A percentile compares a stretch with the other conserved stretches of the same genome.
Evolutionary conservation across 2,329 filamentous ascomycete genomes (phyloP).

Genomic region (Fusarium sp.): DNA sequence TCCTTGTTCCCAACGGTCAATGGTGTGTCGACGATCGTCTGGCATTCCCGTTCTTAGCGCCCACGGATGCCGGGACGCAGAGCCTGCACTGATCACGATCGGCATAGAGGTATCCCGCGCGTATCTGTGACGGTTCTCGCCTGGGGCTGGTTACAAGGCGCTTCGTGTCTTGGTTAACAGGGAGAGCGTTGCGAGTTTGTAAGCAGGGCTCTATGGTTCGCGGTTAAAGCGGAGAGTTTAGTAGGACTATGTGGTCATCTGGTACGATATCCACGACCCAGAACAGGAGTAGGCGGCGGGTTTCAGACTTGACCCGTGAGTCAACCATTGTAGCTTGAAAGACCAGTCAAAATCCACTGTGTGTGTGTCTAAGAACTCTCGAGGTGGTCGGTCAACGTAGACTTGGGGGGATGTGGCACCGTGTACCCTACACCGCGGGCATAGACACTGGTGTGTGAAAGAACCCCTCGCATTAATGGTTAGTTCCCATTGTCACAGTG

Average conservation of each 20-base stretch:
- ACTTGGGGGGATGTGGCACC: not conserved
- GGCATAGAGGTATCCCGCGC: not conserved
- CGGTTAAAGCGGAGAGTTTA: not conserved
- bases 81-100: conserved; percentile 5
- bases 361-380: not conserved
- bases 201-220: not conserved
- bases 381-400: not conserved
- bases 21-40: conserved; percentile 30
- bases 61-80: not conserved
- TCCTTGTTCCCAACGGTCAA: conserved; percentile 24
- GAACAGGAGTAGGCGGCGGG: not conserved
- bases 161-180: not conserved
- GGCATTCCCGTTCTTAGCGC: conserved; percentile 11
- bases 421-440: not conserved
- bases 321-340: not conserved
- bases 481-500: not conserved
- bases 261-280: not conserved
- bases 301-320: not conserved
- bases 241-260: not conserved
- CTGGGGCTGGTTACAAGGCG: not conserved
- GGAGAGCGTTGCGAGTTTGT: not conserved
- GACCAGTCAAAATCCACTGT: not conserved
- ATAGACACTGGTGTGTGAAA: not conserved
- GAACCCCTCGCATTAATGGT: not conserved
- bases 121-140: conserved; percentile 4